phyloP scores from a whole-genome alignment of 768 basidiomycete species.

The Leccinum sublutescens region DNA sequence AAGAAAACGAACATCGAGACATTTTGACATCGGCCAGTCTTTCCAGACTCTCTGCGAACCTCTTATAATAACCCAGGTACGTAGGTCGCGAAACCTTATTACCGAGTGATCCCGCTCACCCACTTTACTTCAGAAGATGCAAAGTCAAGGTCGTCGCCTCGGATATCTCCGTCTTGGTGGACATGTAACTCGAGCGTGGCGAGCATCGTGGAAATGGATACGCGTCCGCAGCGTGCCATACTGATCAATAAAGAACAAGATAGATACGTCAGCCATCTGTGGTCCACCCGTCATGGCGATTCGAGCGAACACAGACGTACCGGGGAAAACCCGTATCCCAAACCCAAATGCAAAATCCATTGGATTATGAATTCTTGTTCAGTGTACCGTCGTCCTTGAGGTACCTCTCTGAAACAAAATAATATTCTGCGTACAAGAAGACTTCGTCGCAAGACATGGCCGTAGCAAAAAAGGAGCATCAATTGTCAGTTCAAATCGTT shows the following conservation, averaged over 20 bases:
- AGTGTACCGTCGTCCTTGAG: conserved; percentile 8
- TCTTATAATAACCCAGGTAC: background rate
- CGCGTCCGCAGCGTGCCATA: conserved; percentile 3
- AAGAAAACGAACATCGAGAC: background rate
- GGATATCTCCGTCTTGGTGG: background rate
- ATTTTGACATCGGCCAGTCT: background rate
- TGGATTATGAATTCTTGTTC: conserved; percentile 4
- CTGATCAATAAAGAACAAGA: background rate
- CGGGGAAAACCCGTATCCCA: conserved; percentile 10
- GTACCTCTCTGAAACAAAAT: conserved; percentile 10
- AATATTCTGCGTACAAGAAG: conserved; percentile 9
- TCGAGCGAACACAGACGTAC: background rate
- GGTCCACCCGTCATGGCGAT: background rate
- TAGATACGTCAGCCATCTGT: background rate
- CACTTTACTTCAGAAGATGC: background rate
- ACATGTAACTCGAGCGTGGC: conserved; percentile 9
- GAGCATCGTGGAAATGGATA: conserved; percentile 9
- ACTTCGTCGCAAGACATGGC: conserved; percentile 12
- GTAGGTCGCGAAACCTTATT: background rate
- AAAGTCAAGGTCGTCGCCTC: background rate
- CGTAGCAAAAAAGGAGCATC: background rate
- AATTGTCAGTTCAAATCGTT: background rate
- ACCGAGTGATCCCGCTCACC: conserved; percentile 10
- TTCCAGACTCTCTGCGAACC: background rate
- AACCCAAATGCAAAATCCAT: conserved; percentile 15